Base-by-base conservation (phyloP, 306 rosid species). In the Glycyrrhiza uralensis region DNA sequence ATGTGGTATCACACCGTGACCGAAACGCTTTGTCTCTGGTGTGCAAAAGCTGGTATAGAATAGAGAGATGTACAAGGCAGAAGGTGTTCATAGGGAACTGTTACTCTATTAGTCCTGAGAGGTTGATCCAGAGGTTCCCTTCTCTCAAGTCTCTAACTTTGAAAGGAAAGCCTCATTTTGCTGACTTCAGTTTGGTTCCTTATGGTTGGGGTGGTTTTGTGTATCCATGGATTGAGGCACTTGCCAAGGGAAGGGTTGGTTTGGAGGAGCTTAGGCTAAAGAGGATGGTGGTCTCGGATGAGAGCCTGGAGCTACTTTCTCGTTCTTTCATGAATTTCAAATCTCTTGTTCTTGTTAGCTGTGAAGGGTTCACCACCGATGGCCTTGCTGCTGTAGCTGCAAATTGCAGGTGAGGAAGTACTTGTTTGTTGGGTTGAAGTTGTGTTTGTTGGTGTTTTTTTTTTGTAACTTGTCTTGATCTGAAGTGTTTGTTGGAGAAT, bases 151-250 rank as follows among this genome's bases (percentile, higher is more conserved):
- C 96, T 18, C 68, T 94, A 7, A 89, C 95, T 78, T 71, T 94
- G 75, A 94, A 94, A 55, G 99, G 99, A 7, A 94, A 89, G 41
- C 99, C 99, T 69, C 99, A 89, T 87, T 94, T 94, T 63, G 97
- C 97, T 0, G 98, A 94, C 84, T 94, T 94, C 83, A 91, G 88
- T 85, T 71, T 91, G 91, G 97, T 94, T 17, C 98, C 97, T 18
- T 51, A 79, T 42, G 96, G 75, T 6, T 94, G 99, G 97, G 97
- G 99, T 7, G 97, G 95, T 35, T 86, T 64, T 60, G 76, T 89
- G 52, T 17, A 62, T 50, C 96, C 96, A 11, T 94, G 99, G 99
- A 86, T 94, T 84, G 88, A 89, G 67, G 87, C 87, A 13, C 71
- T 94, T 7, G 95, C 90, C 0, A 81, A 61, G 30, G 57, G 68